Evolutionary conservation across 768 basidiomycete species (phyloP).

Genomic region (Tylopilus cervinicoccineus): DNA sequence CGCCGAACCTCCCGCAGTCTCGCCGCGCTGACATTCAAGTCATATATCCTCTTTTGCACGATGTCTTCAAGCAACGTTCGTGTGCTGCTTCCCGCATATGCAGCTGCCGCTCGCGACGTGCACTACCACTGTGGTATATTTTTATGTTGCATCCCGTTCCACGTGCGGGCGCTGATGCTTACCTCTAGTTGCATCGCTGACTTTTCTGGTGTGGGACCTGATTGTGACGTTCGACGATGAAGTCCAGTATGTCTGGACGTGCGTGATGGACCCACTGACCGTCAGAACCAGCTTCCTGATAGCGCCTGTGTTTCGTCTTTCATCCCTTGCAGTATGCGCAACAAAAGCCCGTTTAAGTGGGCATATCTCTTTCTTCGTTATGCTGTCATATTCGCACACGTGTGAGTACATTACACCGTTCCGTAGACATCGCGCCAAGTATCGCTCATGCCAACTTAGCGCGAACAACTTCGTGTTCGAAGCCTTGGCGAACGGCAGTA

Average conservation of each 20-base stretch:
- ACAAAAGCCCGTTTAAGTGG: constrained; percentile 26
- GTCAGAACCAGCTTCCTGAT: background rate
- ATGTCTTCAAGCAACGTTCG: background rate
- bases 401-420: constrained; percentile 10
- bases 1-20: background rate
- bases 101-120: constrained; percentile 5
- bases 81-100: background rate
- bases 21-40: background rate
- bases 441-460: constrained; percentile 1
- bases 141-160: background rate
- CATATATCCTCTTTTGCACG: background rate
- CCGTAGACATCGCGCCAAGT: background rate
- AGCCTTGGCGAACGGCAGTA: constrained; percentile 5
- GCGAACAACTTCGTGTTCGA: constrained; percentile 7
- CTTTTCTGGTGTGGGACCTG: constrained; percentile 12
- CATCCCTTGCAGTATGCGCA: constrained; percentile 20
- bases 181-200: constrained; percentile 8
- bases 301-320: too few species aligned
- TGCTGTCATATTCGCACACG: constrained; percentile 9
- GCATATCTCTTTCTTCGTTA: constrained; percentile 24
- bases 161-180: constrained; percentile 1
- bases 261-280: constrained; percentile 1
- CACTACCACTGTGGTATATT: constrained; percentile 8
- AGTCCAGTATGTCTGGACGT: constrained; percentile 20
- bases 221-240: constrained; percentile 16